These are phyloP conservation scores for Candida montana DNA, from an alignment of 805 yeast genomes.

Conservation along the genomic window DNA sequence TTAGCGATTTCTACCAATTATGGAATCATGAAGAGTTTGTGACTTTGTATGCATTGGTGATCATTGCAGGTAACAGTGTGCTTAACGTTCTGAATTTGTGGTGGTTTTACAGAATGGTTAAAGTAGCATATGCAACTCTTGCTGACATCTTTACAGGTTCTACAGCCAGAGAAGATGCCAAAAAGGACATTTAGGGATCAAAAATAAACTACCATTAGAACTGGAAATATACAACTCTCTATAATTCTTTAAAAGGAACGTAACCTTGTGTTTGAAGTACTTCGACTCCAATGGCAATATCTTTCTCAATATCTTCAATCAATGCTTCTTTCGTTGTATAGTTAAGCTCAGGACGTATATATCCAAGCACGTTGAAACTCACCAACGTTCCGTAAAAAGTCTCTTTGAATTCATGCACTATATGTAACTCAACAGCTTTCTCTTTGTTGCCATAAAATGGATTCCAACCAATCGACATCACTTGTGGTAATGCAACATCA, in stretches of 20 bases:
- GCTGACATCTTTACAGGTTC: constrained; percentile 24
- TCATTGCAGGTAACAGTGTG: constrained; percentile 42
- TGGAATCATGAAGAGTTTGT: constrained; percentile 39
- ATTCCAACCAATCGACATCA: constrained; percentile 93
- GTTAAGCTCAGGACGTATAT: constrained; percentile 84
- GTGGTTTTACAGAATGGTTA: constrained; percentile 80
- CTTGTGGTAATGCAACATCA: constrained; percentile 68
- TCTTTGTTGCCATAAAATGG: constrained; percentile 79
- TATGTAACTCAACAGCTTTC: constrained; percentile 84
- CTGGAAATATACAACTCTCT: not conserved
- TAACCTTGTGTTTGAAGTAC: constrained; percentile 42
- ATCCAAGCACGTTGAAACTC: constrained; percentile 71
- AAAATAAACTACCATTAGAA: too few species aligned
- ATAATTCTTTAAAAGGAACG: constrained; percentile 23
- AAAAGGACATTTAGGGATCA: constrained; percentile 20
- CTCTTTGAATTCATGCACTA: constrained; percentile 62
- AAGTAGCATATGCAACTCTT: constrained; percentile 47
- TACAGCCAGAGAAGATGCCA: constrained; percentile 20
- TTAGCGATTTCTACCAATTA: constrained; percentile 36
- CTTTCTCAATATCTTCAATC: constrained; percentile 76
- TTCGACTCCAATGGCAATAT: constrained; percentile 61
- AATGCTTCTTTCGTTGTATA: constrained; percentile 79
- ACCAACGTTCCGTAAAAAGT: constrained; percentile 82
- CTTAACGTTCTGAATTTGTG: constrained; percentile 59
- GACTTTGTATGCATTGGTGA: constrained; percentile 29